Percentiles rank a stretch among this genome's conserved stretches.
These are phyloP conservation scores for Suhomyces xylopsoci DNA, from an alignment of 805 yeast genomes.

Conservation along the genomic window DNA sequence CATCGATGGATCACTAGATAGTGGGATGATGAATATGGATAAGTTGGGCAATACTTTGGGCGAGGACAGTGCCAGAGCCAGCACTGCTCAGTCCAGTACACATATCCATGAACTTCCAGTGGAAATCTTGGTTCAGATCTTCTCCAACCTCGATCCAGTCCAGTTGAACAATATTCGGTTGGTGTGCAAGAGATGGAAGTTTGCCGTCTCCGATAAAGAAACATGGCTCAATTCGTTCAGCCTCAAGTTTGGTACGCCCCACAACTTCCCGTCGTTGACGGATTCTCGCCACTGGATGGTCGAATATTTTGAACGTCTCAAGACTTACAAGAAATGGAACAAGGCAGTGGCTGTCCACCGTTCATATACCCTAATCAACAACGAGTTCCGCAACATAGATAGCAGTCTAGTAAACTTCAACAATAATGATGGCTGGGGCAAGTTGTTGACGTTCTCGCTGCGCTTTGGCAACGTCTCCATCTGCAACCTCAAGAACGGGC, in stretches of 20 bases:
- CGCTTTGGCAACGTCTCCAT: slow-evolving; percentile 27
- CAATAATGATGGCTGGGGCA: slow-evolving; percentile 18
- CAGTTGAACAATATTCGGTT: slow-evolving; percentile 38
- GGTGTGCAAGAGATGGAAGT: slow-evolving; percentile 51
- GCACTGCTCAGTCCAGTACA: background rate
- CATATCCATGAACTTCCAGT: slow-evolving; percentile 32
- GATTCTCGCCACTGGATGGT: slow-evolving; percentile 44
- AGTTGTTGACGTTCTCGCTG: slow-evolving; percentile 27
- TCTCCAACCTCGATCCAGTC: slow-evolving; percentile 44
- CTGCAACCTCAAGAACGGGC: slow-evolving; percentile 33
- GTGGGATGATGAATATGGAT: slow-evolving; percentile 6
- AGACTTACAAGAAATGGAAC: slow-evolving; percentile 36
- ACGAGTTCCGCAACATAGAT: slow-evolving; percentile 24
- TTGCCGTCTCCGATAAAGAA: slow-evolving; percentile 40
- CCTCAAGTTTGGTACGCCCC: slow-evolving; percentile 33
- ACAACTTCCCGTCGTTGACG: slow-evolving; percentile 42
- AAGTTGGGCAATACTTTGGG: slow-evolving; percentile 20
- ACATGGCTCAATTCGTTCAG: slow-evolving; percentile 50
- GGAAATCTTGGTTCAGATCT: slow-evolving; percentile 45
- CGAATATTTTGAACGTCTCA: slow-evolving; percentile 44
- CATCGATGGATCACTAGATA: background rate
- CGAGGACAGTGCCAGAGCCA: background rate
- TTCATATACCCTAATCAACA: slow-evolving; percentile 28
- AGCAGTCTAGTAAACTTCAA: slow-evolving; percentile 23
- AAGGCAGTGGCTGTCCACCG: slow-evolving; percentile 28